Percentiles rank a stretch among this genome's conserved stretches.
These are phyloP conservation scores for Salix brachista DNA, from an alignment of 345 rosid species.

Conservation along the genomic window DNA sequence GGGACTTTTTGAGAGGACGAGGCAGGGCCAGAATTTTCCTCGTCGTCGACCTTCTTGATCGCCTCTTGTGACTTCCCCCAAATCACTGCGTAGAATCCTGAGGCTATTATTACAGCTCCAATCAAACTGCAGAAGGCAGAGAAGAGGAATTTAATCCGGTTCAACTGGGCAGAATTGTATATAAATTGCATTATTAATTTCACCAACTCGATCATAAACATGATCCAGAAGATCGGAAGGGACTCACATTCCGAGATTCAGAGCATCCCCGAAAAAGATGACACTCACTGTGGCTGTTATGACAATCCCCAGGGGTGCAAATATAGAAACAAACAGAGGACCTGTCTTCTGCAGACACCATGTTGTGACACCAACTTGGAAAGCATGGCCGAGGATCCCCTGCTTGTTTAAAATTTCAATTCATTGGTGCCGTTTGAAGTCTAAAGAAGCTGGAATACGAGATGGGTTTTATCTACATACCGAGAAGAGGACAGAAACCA, in stretches of 20 bases:
- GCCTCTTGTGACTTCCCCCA: conserved; percentile 16
- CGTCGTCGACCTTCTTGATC: background rate
- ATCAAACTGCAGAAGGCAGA: conserved; percentile 7
- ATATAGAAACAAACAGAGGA: conserved; percentile 31
- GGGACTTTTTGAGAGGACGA: background rate
- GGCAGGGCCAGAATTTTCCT: background rate
- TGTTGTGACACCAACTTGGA: conserved; percentile 6
- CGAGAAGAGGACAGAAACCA: conserved; percentile 10
- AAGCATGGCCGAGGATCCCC: conserved; percentile 11
- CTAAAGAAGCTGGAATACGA: background rate
- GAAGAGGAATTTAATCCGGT: background rate
- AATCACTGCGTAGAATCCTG: conserved; percentile 18
- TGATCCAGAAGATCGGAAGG: background rate
- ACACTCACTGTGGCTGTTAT: conserved; percentile 16
- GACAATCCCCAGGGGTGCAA: conserved; percentile 30
- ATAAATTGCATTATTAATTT: background rate
- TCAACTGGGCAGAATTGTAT: background rate
- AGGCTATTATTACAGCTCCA: conserved; percentile 13
- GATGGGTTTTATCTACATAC: conserved; percentile 11
- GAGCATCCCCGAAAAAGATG: conserved; percentile 19
- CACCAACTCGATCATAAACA: background rate
- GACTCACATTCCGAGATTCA: conserved; percentile 26
- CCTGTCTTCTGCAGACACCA: conserved; percentile 28
- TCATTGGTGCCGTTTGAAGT: background rate
- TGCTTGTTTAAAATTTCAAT: background rate